Evolutionary conservation across 805 yeast genomes (phyloP), one percentile per base, ranked within the genome.

Genomic region (Candida gorgasii): DNA sequence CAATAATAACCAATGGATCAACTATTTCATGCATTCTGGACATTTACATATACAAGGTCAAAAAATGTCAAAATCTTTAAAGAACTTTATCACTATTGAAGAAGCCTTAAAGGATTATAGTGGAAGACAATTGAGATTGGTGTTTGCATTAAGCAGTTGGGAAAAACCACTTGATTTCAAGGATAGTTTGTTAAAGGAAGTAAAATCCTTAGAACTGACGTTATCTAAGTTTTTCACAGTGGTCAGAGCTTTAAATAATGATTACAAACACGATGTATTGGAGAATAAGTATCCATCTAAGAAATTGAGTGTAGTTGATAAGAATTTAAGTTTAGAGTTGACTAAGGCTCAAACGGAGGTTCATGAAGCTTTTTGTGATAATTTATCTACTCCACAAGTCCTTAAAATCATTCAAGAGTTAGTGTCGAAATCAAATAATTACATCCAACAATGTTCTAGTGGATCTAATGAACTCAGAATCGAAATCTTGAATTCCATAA

Each of bases 31-130:
- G 64, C 99, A 93, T 64, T 89, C 95, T 31, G 99, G 99, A 30
- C 99, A 93, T 66, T 76, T 93, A 57, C 99, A 93, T 62, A 93
- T 93, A 53, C 97, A 93, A 65, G 99, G 99, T 15, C 97, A 89
- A 67, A 93, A 93, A 60, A 93, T 93, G 99, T 85, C 95, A 36
- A 93, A 93, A 68, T 84, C 95, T 33, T 74, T 93, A 58, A 93
- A 93, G 65, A 93, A 93, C 67, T 93, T 93, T 62, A 92, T 93
- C 58, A 89, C 98, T 8, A 89, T 93, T 53, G 86, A 85, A 49
- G 95, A 92, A 59, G 97, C 98, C 1, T 74, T 93, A 48, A 65
- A 73, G 42, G 78, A 64, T 50, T 88, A 80, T 57, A 63, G 86
- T 2, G 65, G 93, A 0, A 80, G 97, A 53, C 97, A 93, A 63